These are phyloP conservation scores for Pleurotus tuoliensis DNA, from an alignment of 768 basidiomycete genomes.

Conservation along the genomic window DNA sequence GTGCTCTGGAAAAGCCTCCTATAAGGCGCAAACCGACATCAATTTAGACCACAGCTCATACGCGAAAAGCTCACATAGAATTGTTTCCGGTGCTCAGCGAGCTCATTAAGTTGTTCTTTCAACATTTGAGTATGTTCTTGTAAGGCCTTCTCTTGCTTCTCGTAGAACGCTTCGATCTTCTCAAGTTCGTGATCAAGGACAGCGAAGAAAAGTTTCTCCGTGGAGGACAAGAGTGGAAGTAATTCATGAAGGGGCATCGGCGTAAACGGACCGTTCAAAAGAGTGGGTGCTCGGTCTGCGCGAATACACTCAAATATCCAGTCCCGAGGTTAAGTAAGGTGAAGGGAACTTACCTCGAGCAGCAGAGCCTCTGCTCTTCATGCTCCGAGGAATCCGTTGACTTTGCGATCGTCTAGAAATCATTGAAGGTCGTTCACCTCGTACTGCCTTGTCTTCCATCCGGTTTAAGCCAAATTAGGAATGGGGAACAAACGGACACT, in stretches of 20 bases:
- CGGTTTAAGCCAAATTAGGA: no score
- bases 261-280: slow-evolving; percentile 19
- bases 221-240: slow-evolving; percentile 50
- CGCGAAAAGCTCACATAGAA: slow-evolving; percentile 44
- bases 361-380: background rate
- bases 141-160: slow-evolving; percentile 65
- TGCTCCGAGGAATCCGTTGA: no score
- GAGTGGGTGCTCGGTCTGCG: background rate
- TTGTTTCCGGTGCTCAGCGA: slow-evolving; percentile 61
- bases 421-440: background rate
- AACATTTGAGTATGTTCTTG: slow-evolving; percentile 41
- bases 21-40: background rate
- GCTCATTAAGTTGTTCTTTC: slow-evolving; percentile 67
- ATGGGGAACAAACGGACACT: no score
- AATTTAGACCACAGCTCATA: no score
- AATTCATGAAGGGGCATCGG: slow-evolving; percentile 42
- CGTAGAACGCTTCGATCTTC: slow-evolving; percentile 84
- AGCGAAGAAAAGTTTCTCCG: slow-evolving; percentile 71
- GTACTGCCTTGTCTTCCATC: no score
- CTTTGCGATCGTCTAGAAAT: no score
- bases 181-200: slow-evolving; percentile 75
- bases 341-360: background rate
- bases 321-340: slow-evolving; percentile 5
- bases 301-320: background rate
- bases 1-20: background rate